These are phyloP conservation scores for Phytophthora litchii DNA, from an alignment of 352 stramenopile species.

Conservation along the genomic window DNA sequence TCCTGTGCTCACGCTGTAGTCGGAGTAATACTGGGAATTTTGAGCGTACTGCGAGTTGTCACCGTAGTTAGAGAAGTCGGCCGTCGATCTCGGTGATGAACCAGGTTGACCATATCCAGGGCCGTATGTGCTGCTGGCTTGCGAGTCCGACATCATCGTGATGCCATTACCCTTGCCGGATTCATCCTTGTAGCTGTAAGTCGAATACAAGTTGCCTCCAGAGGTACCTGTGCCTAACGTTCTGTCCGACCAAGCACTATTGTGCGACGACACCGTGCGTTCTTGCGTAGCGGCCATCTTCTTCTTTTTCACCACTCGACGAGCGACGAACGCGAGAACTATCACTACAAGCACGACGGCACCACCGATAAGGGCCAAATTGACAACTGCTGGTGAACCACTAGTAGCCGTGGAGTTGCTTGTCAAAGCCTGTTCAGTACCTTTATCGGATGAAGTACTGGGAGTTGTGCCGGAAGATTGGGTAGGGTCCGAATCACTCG, in stretches of 20 bases:
- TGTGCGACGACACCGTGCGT: slow-evolving; percentile 31
- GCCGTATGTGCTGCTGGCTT: slow-evolving; percentile 29
- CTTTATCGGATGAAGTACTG: not conserved
- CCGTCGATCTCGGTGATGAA: slow-evolving; percentile 25
- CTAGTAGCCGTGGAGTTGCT: slow-evolving; percentile 10
- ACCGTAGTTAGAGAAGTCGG: slow-evolving; percentile 40
- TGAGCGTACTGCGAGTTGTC: slow-evolving; percentile 12
- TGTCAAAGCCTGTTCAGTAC: slow-evolving; percentile 11
- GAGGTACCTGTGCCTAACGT: slow-evolving; percentile 21
- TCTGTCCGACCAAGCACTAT: slow-evolving; percentile 28
- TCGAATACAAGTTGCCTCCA: slow-evolving; percentile 29
- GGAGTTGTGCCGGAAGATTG: slow-evolving; percentile 10
- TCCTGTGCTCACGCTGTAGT: slow-evolving; percentile 35
- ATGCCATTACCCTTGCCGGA: slow-evolving; percentile 22
- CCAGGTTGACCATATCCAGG: slow-evolving; percentile 17
- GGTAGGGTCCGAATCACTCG: slow-evolving; percentile 1
- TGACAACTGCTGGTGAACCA: slow-evolving; percentile 39
- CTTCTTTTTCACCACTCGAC: slow-evolving; percentile 36
- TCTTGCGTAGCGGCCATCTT: slow-evolving; percentile 38
- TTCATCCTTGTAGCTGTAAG: slow-evolving; percentile 39
- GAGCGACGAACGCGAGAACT: slow-evolving; percentile 56
- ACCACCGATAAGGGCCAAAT: slow-evolving; percentile 52
- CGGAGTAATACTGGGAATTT: slow-evolving; percentile 42
- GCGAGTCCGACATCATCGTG: slow-evolving; percentile 31
- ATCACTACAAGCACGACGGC: slow-evolving; percentile 48